phyloP scores from a whole-genome alignment of 2,329 filamentous ascomycete species.

The Fusarium bulbicola region DNA sequence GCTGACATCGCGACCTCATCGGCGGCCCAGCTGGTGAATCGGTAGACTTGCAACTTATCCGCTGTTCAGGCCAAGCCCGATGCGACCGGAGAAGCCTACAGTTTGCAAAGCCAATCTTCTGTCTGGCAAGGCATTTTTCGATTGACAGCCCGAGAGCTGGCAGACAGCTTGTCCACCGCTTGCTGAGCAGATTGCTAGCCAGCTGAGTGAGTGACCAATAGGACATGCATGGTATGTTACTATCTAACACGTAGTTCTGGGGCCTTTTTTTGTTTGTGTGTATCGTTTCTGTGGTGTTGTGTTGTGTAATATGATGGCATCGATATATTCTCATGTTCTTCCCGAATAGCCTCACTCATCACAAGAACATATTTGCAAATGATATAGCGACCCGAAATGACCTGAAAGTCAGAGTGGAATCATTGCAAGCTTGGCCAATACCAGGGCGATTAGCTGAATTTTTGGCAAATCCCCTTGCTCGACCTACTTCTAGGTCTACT shows the following conservation, averaged over 20 bases:
- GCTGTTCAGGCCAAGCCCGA: conserved; percentile 9
- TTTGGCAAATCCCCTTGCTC: neutral
- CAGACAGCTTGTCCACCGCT: neutral
- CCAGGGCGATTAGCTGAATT: neutral
- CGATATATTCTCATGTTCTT: neutral
- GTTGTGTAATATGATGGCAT: neutral
- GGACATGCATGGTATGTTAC: neutral
- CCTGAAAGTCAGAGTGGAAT: neutral
- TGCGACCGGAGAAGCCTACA: conserved; percentile 14
- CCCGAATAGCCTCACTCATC: neutral
- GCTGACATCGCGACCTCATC: conserved; percentile 23
- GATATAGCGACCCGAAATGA: neutral
- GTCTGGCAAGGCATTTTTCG: conserved; percentile 37
- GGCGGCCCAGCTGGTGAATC: conserved; percentile 8
- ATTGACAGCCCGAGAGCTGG: conserved; percentile 3
- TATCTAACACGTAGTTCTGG: neutral
- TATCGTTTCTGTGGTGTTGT: neutral
- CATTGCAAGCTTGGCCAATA: neutral
- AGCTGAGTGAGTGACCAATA: neutral
- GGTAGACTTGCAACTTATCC: conserved; percentile 10
- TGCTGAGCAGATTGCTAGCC: neutral
- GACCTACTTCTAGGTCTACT: neutral
- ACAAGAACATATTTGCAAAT: too few relatives aligned
- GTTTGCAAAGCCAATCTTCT: conserved; percentile 1
- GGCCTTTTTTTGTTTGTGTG: neutral